These are phyloP conservation scores for Tylopilus felleus DNA, from an alignment of 768 basidiomycete genomes.

Conservation along the genomic window DNA sequence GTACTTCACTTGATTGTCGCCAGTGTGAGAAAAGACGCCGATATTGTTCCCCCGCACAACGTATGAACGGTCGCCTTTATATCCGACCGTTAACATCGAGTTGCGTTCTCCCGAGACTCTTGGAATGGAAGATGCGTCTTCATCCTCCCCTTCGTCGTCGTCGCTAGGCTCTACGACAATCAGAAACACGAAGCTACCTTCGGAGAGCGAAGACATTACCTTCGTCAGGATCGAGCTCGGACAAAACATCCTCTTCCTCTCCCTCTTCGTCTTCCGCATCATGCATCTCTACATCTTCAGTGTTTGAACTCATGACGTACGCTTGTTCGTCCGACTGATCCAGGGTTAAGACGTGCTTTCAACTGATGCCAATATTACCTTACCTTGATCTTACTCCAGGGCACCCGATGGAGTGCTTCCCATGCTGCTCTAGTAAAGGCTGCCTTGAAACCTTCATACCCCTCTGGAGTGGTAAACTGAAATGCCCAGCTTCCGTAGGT, in stretches of 20 bases:
- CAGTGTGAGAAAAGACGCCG: conserved; percentile 80
- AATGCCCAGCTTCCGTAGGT: conserved; percentile 79
- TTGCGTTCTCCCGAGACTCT: conserved; percentile 64
- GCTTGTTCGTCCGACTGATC: conserved; percentile 75
- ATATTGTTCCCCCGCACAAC: conserved; percentile 91
- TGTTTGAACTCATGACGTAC: conserved; percentile 72
- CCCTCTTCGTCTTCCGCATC: conserved; percentile 72
- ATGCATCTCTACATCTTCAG: conserved; percentile 87
- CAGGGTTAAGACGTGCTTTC: neutral
- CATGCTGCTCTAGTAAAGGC: conserved; percentile 71
- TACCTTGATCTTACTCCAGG: conserved; percentile 83
- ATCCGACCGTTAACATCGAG: conserved; percentile 88
- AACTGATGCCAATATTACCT: conserved; percentile 8
- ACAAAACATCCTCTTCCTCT: conserved; percentile 73
- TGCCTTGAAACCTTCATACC: conserved; percentile 56
- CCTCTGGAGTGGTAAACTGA: conserved; percentile 54
- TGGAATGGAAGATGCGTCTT: conserved; percentile 35
- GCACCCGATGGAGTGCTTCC: conserved; percentile 70
- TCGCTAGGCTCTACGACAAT: conserved; percentile 45
- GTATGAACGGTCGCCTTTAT: conserved; percentile 92
- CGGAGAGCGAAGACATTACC: conserved; percentile 37
- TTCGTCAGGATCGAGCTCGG: conserved; percentile 62
- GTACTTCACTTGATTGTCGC: conserved; percentile 73
- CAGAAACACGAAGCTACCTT: neutral
- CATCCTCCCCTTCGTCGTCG: conserved; percentile 36